These are phyloP conservation scores for Sarocladium brachiariae DNA, from an alignment of 2,329 filamentous ascomycete species.

Conservation along the genomic window DNA sequence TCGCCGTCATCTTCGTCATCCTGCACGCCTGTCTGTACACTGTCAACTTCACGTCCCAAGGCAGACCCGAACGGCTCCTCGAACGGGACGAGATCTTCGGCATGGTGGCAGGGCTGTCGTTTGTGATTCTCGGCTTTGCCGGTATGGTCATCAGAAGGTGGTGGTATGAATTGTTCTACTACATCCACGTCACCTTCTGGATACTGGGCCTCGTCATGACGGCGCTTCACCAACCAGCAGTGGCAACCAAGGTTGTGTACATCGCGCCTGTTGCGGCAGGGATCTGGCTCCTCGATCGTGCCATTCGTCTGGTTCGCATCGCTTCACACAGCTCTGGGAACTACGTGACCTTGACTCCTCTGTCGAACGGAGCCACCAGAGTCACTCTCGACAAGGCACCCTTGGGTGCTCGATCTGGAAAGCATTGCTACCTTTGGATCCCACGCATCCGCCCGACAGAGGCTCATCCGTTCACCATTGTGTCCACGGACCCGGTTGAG, in stretches of 20 bases:
- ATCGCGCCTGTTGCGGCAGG: constrained; percentile 34
- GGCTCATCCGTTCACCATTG: constrained; percentile 59
- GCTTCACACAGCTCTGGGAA: constrained; percentile 41
- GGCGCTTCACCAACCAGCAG: constrained; percentile 44
- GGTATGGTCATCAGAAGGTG: constrained; percentile 36
- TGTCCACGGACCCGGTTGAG: constrained; percentile 43
- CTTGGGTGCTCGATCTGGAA: constrained; percentile 40
- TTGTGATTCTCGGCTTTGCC: constrained; percentile 37
- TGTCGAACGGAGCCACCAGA: constrained; percentile 47
- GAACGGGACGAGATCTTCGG: constrained; percentile 36
- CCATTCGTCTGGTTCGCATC: constrained; percentile 39
- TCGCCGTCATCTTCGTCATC: constrained; percentile 37
- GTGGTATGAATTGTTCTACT: constrained; percentile 51
- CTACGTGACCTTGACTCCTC: constrained; percentile 43
- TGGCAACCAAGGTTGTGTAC: constrained; percentile 33
- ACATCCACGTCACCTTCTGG: constrained; percentile 43
- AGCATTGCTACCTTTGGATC: constrained; percentile 60
- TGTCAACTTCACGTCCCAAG: constrained; percentile 28
- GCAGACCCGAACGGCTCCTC: constrained; percentile 25
- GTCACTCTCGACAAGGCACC: constrained; percentile 46
- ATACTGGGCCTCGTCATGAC: constrained; percentile 39
- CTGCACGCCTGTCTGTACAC: constrained; percentile 40
- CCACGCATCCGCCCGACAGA: constrained; percentile 49
- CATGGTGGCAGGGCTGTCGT: constrained; percentile 39
- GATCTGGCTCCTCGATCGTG: constrained; percentile 45